Conservation (phyloP, 345 rosid species). For the Corchorus capsularis region DNA sequence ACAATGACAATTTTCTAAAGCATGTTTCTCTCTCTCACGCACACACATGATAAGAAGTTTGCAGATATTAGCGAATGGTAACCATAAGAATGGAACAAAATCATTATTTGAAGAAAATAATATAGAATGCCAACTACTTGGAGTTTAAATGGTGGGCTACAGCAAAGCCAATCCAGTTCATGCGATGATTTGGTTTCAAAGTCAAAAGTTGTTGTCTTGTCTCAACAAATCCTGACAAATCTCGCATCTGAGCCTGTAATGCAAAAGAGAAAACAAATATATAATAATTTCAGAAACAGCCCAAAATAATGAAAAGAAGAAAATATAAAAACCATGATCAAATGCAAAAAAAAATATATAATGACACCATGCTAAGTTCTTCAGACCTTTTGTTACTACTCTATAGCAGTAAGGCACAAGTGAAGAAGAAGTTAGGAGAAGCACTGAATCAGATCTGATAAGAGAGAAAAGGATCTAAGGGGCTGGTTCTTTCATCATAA, state of each 20-base stretch:
- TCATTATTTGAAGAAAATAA: slow-evolving; percentile 22
- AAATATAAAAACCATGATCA: slow-evolving; percentile 13
- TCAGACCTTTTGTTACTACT: background rate
- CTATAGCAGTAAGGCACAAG: background rate
- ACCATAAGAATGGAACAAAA: background rate
- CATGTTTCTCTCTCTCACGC: background rate
- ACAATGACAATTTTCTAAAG: background rate
- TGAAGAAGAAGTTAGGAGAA: background rate
- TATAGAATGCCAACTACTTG: slow-evolving; percentile 48
- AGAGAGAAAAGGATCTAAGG: background rate
- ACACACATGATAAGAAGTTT: background rate
- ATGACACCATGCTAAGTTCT: too few species aligned
- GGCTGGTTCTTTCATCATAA: background rate
- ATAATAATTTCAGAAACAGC: background rate
- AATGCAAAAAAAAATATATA: too few species aligned
- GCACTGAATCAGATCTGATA: background rate
- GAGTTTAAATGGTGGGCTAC: slow-evolving; percentile 93
- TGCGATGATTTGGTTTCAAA: slow-evolving; percentile 95
- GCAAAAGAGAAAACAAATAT: slow-evolving; percentile 2
- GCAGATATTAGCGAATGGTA: background rate
- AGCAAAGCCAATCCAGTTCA: slow-evolving; percentile 99
- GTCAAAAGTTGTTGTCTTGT: slow-evolving; percentile 94
- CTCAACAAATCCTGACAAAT: slow-evolving; percentile 92
- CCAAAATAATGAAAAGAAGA: background rate
- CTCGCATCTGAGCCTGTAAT: slow-evolving; percentile 98